Conservation (phyloP, 192 early-diverging fungal species). For the Coemansia sp. region DNA sequence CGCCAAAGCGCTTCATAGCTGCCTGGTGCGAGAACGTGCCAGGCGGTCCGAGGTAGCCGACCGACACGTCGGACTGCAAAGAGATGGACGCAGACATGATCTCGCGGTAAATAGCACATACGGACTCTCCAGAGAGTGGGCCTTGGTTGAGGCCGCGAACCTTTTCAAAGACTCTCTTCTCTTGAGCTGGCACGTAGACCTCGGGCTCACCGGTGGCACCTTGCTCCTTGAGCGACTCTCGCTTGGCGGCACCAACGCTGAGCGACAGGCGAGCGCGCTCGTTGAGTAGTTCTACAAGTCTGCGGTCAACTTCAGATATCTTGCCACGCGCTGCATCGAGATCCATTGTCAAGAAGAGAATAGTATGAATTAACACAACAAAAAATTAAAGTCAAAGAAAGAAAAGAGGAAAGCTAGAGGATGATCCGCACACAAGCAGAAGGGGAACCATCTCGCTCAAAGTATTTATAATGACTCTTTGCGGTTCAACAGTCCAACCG, state of each 20-base stretch:
- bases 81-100: constrained; percentile 91
- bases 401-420: not conserved
- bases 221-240: constrained; percentile 49
- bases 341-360: constrained; percentile 39
- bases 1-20: constrained; percentile 75
- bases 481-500: not conserved
- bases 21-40: constrained; percentile 93
- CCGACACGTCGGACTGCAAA: constrained; percentile 74
- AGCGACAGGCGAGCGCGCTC: constrained; percentile 79
- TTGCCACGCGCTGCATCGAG: constrained; percentile 62
- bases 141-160: constrained; percentile 73
- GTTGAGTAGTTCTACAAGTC: constrained; percentile 76
- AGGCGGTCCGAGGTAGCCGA: constrained; percentile 88
- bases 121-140: constrained; percentile 68
- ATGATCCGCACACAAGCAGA: not conserved
- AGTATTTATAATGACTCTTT: not conserved
- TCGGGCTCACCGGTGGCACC: constrained; percentile 57
- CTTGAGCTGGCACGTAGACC: constrained; percentile 75
- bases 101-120: constrained; percentile 74
- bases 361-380: not conserved
- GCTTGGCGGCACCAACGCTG: constrained; percentile 77
- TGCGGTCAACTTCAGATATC: constrained; percentile 75
- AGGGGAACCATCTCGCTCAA: not conserved
- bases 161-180: constrained; percentile 77
- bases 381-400: not conserved